These are phyloP conservation scores for Dictyostelium brefeldianum DNA, from an alignment of 78 protist genomes.

Conservation along the genomic window DNA sequence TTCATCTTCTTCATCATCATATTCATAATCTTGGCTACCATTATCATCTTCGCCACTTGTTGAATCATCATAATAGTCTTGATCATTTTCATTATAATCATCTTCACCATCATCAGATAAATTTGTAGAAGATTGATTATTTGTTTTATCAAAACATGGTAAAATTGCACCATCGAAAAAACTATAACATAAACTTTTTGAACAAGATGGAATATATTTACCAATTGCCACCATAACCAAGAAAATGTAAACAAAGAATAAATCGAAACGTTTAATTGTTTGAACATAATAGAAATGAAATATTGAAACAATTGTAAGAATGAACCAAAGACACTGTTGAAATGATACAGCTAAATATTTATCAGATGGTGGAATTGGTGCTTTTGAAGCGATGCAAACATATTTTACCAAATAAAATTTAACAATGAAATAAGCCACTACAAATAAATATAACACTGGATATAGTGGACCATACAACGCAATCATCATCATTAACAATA, in stretches of 20 bases:
- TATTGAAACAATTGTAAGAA: background rate
- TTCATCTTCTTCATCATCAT: background rate
- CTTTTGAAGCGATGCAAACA: constrained; percentile 27
- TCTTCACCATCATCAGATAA: background rate
- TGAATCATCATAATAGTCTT: background rate
- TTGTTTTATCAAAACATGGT: constrained; percentile 9
- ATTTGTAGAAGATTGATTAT: background rate
- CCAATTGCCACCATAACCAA: constrained; percentile 34
- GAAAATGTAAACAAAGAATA: constrained; percentile 36
- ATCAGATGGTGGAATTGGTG: constrained; percentile 34
- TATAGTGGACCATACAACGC: constrained; percentile 48
- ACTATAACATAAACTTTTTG: constrained; percentile 60
- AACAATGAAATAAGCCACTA: background rate
- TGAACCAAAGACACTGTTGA: constrained; percentile 55
- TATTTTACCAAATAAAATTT: constrained; percentile 61
- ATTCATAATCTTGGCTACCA: background rate
- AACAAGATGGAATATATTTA: constrained; percentile 49
- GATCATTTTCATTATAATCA: constrained; percentile 21
- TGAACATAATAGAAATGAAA: constrained; percentile 32
- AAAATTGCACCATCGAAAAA: constrained; percentile 72
- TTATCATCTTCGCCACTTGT: background rate
- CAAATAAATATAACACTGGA: constrained; percentile 32
- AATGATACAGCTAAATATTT: constrained; percentile 12
- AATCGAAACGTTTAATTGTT: constrained; percentile 16
- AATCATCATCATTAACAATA: constrained; percentile 49